phyloP scores from a whole-genome alignment of 192 early-diverging fungal species.

The Coemansia sp. region DNA sequence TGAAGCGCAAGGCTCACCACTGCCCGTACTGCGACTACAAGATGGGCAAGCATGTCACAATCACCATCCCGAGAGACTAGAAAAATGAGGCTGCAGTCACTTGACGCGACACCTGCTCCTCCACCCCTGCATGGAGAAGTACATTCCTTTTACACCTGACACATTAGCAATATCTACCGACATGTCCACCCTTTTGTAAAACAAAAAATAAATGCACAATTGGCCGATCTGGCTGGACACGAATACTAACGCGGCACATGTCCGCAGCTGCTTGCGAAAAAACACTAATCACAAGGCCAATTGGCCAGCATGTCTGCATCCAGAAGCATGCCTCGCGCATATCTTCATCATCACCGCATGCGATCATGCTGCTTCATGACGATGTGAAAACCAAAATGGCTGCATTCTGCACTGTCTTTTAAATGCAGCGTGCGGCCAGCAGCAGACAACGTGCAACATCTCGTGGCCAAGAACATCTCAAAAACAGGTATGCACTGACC shows the following conservation, averaged over 20 bases:
- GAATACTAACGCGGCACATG: not conserved
- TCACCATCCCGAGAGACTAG: slow-evolving; percentile 36
- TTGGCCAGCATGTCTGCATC: not conserved
- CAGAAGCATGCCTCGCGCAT: not conserved
- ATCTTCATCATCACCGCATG: not conserved
- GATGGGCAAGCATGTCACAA: slow-evolving; percentile 44
- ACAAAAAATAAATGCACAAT: slow-evolving; percentile 4
- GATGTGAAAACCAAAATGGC: not conserved
- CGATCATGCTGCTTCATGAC: not conserved
- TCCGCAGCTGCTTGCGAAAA: not conserved
- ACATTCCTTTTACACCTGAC: not conserved
- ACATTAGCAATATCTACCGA: slow-evolving; percentile 1
- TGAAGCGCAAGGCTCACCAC: slow-evolving; percentile 48
- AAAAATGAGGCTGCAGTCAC: not conserved
- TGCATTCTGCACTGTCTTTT: not conserved
- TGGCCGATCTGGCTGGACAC: not conserved
- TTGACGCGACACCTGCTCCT: slow-evolving; percentile 1
- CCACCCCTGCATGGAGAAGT: slow-evolving; percentile 1
- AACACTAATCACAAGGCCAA: not conserved
- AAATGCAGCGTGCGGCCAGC: not conserved
- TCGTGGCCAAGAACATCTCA: not conserved
- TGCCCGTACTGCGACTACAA: slow-evolving; percentile 46
- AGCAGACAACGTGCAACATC: not conserved
- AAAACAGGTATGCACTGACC: not conserved
- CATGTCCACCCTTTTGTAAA: not conserved